Evolutionary conservation across 1,284 basidiomycete species (phyloP).

Genomic region (Ceratobasidium theobromae): DNA sequence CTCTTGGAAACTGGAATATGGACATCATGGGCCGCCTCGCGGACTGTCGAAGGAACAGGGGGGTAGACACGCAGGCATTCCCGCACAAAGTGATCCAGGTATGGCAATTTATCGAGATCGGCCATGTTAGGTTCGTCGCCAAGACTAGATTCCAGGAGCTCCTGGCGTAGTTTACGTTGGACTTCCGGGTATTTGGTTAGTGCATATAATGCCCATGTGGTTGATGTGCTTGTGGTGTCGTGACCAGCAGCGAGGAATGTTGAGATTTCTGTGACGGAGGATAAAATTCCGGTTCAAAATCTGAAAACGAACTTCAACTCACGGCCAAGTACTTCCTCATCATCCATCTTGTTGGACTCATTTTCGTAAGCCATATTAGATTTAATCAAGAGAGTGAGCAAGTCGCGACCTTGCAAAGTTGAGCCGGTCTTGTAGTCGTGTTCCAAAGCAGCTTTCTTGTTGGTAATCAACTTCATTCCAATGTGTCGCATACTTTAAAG

Average conservation of each 20-base stretch:
- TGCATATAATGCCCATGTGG: slow-evolving; percentile 62
- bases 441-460: slow-evolving; percentile 43
- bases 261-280: slow-evolving; percentile 31
- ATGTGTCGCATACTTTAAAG: slow-evolving; percentile 38
- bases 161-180: slow-evolving; percentile 69
- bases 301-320: slow-evolving; percentile 43
- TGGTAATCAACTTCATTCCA: slow-evolving; percentile 31
- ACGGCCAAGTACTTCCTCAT: slow-evolving; percentile 75
- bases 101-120: slow-evolving; percentile 43
- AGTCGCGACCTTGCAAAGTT: slow-evolving; percentile 38
- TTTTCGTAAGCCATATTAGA: slow-evolving; percentile 45
- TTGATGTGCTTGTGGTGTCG: slow-evolving; percentile 65
- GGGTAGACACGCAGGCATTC: slow-evolving; percentile 42
- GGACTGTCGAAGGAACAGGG: slow-evolving; percentile 37
- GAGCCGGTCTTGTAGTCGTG: slow-evolving; percentile 29
- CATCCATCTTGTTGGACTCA: slow-evolving; percentile 58
- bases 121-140: slow-evolving; percentile 49
- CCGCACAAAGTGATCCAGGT: slow-evolving; percentile 45
- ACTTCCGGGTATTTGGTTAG: slow-evolving; percentile 57
- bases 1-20: slow-evolving; percentile 43
- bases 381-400: slow-evolving; percentile 38
- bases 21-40: slow-evolving; percentile 40
- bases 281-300: neutral
- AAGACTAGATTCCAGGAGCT: slow-evolving; percentile 49
- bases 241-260: slow-evolving; percentile 52